Conservation (phyloP, 176 grass and related monocot genomes). For the Rhynchospora tenuis region DNA sequence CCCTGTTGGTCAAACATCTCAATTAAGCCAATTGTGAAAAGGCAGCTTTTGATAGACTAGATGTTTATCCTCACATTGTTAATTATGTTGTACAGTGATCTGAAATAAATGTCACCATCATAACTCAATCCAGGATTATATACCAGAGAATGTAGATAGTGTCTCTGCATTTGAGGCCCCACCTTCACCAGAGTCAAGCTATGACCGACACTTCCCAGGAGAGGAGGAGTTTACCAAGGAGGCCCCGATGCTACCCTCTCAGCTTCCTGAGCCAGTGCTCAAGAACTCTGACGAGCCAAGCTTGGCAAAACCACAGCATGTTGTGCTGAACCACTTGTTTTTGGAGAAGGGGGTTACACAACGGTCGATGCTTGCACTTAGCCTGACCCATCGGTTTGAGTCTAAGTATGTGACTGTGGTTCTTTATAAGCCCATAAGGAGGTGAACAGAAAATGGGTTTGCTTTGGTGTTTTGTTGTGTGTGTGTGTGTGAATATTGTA, state of each 20-base stretch:
- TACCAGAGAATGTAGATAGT: conserved; percentile 70
- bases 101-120: not conserved
- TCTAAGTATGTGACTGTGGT: conserved; percentile 87
- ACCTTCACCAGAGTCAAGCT: conserved; percentile 66
- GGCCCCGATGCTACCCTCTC: conserved; percentile 53
- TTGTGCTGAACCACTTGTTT: conserved; percentile 76
- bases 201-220: conserved; percentile 38
- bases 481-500: conserved; percentile 24
- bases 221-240: conserved; percentile 83
- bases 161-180: conserved; percentile 67
- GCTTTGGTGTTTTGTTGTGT: not conserved
- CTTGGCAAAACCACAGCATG: conserved; percentile 52
- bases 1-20: not conserved
- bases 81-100: not conserved
- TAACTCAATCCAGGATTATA: conserved; percentile 46
- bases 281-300: conserved; percentile 16
- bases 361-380: conserved; percentile 69
- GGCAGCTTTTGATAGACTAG: not conserved
- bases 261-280: conserved; percentile 51
- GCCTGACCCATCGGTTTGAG: conserved; percentile 63
- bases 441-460: conserved; percentile 35
- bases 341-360: conserved; percentile 86
- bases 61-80: not conserved
- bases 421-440: conserved; percentile 65
- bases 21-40: not conserved